A percentile compares a stretch with the other conserved stretches of the same genome.
Evolutionary conservation across 108 stramenopile genomes (phyloP).

Genomic region (Discostella stelligeroides): DNA sequence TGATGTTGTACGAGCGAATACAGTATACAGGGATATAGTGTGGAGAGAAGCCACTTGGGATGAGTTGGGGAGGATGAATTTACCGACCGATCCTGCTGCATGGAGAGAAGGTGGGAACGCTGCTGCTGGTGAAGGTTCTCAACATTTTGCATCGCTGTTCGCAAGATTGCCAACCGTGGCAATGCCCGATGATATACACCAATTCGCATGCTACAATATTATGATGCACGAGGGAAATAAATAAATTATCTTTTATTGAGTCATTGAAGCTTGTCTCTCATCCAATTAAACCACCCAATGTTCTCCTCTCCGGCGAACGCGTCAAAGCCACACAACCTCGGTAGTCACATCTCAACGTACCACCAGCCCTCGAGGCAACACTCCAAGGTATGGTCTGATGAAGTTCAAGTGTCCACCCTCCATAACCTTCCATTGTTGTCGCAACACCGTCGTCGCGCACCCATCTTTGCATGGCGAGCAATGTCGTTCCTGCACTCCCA

Average conservation of each 20-base stretch:
- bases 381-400: slow-evolving; percentile 89
- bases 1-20: slow-evolving; percentile 16
- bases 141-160: slow-evolving; percentile 32
- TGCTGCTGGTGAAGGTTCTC: slow-evolving; percentile 2
- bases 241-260: too few relatives aligned
- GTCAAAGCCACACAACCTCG: slow-evolving; percentile 84
- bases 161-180: slow-evolving; percentile 42
- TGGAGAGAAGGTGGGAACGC: slow-evolving; percentile 50
- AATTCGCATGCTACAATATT: slow-evolving; percentile 3
- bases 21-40: slow-evolving; percentile 68
- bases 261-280: neutral
- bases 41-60: slow-evolving; percentile 80
- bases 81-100: slow-evolving; percentile 57
- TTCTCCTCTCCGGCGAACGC: slow-evolving; percentile 51
- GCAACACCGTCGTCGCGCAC: slow-evolving; percentile 15
- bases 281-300: slow-evolving; percentile 74
- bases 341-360: slow-evolving; percentile 76
- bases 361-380: slow-evolving; percentile 62
- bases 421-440: slow-evolving; percentile 1
- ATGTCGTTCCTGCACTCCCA: slow-evolving; percentile 58
- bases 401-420: slow-evolving; percentile 70
- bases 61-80: slow-evolving; percentile 43
- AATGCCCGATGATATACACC: slow-evolving; percentile 52
- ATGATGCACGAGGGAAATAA: neutral
- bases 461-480: slow-evolving; percentile 78